Evolutionary conservation across 805 yeast species (phyloP), one percentile per base, ranked within the genome.

Genomic region (Ogataea angusta): DNA sequence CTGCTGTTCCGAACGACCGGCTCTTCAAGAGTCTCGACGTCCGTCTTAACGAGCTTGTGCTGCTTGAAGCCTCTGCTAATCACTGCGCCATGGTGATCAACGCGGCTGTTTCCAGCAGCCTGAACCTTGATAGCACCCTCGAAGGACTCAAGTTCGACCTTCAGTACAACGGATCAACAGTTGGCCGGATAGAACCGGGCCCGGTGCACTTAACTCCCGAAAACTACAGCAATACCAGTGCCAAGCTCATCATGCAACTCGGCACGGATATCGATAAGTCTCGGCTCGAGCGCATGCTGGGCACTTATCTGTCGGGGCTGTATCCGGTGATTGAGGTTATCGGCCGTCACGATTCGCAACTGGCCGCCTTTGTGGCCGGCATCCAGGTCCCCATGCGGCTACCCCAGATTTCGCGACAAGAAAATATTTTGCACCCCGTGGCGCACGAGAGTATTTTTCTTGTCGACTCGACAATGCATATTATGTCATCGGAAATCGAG

Each of bases 401-500:
- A 13, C 69, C 69, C 14, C 49, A 52, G 18, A 43, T 60, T 28
- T 40, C 43, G 4, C 15, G 15, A 4, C 15, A 24, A 10, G 19
- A 12, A 10, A 24, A 32, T n/a, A 28, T n/a, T 5, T 13, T 14
- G 9, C 27, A 23, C 35, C 30, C 25, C 34, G 16, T 18, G 14
- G 18, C 38, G 13, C 30, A 17, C 22, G 26, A 14, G 12, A 34
- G 26, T 10, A 43, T 53, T 2, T 78, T 78, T 42, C 58, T 80
- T 6, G 38, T 73, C 1, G 71, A 68, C 12, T 67, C 76, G 5
- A 74, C 75, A 0, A 71, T 80, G 60, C 83, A 80, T 55, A 47
- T 80, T 3, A 60, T 78, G 60, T 62, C 73, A 0, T 73, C 80
- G 1, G 78, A 77, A 33, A 66, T 77, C 5, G 82, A 78, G 48